Percentiles rank a stretch among this genome's conserved stretches.
Conservation (phyloP, 2,329 filamentous ascomycete genomes). For the Akanthomyces muscarius region DNA sequence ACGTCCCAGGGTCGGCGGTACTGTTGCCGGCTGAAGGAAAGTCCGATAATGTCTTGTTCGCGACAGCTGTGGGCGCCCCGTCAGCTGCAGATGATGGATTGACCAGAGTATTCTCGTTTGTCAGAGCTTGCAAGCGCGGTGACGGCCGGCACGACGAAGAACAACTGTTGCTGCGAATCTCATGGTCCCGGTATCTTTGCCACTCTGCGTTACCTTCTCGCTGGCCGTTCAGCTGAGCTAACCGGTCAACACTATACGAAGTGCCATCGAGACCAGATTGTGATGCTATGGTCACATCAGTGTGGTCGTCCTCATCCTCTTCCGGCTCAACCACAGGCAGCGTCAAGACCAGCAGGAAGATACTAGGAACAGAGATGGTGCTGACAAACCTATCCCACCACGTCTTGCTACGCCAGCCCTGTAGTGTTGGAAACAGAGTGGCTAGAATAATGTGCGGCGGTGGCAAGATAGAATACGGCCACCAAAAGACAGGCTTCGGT, state of each 20-base stretch:
- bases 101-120: conserved; percentile 23
- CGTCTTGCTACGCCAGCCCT: conserved; percentile 76
- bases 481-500: conserved; percentile 62
- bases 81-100: not conserved
- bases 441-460: conserved; percentile 65
- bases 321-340: conserved; percentile 82
- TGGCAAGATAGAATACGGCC: conserved; percentile 73
- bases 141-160: conserved; percentile 19
- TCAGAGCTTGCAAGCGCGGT: conserved; percentile 21
- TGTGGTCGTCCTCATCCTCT: conserved; percentile 42
- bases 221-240: not conserved
- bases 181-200: conserved; percentile 51
- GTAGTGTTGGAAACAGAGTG: conserved; percentile 83
- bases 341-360: conserved; percentile 85
- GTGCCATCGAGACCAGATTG: not conserved
- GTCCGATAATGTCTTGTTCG: conserved; percentile 30
- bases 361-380: conserved; percentile 78
- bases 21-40: conserved; percentile 30
- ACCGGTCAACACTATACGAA: not conserved
- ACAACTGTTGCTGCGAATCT: conserved; percentile 25
- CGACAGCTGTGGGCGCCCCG: not conserved
- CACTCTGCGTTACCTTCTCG: conserved; percentile 47
- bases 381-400: conserved; percentile 81
- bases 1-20: conserved; percentile 51
- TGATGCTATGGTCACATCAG: conserved; percentile 20